Conservation (phyloP, 1,284 basidiomycete genomes). For the Takashimella tepidaria region DNA sequence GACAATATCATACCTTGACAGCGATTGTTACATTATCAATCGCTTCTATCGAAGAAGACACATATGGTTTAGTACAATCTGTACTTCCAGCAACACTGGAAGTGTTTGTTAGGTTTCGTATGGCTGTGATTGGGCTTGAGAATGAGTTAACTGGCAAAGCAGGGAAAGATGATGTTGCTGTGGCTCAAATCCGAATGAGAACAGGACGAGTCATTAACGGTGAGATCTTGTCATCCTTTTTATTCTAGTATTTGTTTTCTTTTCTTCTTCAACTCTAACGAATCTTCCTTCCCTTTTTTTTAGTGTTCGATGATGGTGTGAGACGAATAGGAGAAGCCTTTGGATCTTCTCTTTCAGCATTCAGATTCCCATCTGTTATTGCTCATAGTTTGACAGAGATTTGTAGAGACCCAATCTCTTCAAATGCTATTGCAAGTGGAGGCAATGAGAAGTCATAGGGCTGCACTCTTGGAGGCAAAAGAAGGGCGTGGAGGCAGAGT, state of each 20-base stretch:
- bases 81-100: slow-evolving; percentile 40
- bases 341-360: slow-evolving; percentile 33
- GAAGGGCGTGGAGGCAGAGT: too few relatives aligned
- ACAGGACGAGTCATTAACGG: not conserved
- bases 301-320: slow-evolving; percentile 28
- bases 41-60: slow-evolving; percentile 40
- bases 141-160: too few relatives aligned
- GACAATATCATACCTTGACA: slow-evolving; percentile 8
- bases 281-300: too few relatives aligned
- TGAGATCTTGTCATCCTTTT: too few relatives aligned
- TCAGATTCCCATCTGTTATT: slow-evolving; percentile 34
- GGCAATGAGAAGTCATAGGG: too few relatives aligned
- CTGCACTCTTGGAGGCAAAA: too few relatives aligned
- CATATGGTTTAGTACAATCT: slow-evolving; percentile 40
- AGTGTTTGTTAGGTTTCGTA: slow-evolving; percentile 33
- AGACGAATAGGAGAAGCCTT: slow-evolving; percentile 29
- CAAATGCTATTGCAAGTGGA: not conserved
- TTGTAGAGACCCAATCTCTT: slow-evolving; percentile 12
- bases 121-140: slow-evolving; percentile 19
- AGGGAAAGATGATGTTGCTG: too few relatives aligned
- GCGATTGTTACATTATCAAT: slow-evolving; percentile 30
- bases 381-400: slow-evolving; percentile 31
- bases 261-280: too few relatives aligned
- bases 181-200: not conserved
- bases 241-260: too few relatives aligned